Evolutionary conservation across 2,329 filamentous ascomycete genomes (phyloP), one percentile per base, ranked within the genome.

Genomic region (Pyricularia grisea): DNA sequence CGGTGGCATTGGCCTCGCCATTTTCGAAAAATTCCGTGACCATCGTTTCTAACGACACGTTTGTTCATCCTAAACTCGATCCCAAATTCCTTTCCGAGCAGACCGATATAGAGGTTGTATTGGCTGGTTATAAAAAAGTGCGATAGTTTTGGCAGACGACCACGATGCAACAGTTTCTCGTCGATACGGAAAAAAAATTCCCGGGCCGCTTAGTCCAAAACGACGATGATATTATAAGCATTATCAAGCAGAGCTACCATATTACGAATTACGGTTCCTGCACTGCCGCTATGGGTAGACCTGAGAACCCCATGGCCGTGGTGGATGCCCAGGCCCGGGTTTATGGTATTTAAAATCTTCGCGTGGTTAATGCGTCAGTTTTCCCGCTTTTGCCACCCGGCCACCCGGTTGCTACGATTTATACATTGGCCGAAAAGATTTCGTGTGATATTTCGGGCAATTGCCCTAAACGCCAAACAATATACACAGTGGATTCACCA

Each of bases 201-300:
- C 67, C 61, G 9, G 60, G 61, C 20, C n/a, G 17, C 14, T 61
- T 10, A 20, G 67, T 65, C 23, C 12, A 58, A 27, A 55, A 61
- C 12, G 61, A 65, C 60, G 33, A 55, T 33, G 14, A 68, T 61
- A 30, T 65, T 36, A 25, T 42, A 28, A 42, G 12, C n/a, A 17
- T 42, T n/a, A 58, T 66, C 12, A 33, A 23, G 11, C 20, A 23
- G 5, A 25, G 31, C 31, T 42, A 66, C 23, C 42, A 50, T 33
- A 25, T 30, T 68, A 68, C 11, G 74, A 77, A 55, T 55, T 75
- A 76, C 66, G 73, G 74, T 3, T 71, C 72, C 25, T 73, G 74
- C 17, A 78, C 77, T 3, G 77, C 75, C 69, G 73, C 73, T 6
- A 78, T 79, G 73, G 78, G 78, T 11, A 77, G 72, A 64, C 69